phyloP scores from a whole-genome alignment of 306 rosid genomes.

The Alnus glutinosa region DNA sequence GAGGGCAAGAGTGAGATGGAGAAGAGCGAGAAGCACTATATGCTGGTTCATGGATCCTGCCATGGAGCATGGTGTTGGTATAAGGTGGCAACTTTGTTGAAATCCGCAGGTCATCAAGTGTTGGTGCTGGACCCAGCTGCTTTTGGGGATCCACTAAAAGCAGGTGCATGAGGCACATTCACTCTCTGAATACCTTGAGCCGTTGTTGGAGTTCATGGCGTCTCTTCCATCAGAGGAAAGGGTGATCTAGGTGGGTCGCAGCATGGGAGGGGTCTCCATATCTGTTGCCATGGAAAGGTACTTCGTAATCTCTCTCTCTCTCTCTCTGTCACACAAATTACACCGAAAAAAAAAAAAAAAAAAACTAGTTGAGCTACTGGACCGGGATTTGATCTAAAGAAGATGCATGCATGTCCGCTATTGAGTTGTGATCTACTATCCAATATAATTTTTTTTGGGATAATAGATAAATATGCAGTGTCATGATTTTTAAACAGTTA shows the following conservation, averaged over 20 bases:
- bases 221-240: slow-evolving; percentile 35
- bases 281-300: slow-evolving; percentile 59
- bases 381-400: too few relatives aligned
- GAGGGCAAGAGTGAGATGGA: slow-evolving; percentile 8
- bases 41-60: slow-evolving; percentile 57
- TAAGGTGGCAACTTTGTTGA: slow-evolving; percentile 36
- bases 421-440: too few relatives aligned
- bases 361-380: too few relatives aligned
- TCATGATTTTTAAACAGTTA: too few relatives aligned
- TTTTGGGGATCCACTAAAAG: slow-evolving; percentile 52
- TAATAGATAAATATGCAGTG: too few relatives aligned
- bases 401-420: too few relatives aligned
- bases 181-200: slow-evolving; percentile 41
- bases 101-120: slow-evolving; percentile 45
- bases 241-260: slow-evolving; percentile 60
- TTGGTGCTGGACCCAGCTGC: slow-evolving; percentile 58
- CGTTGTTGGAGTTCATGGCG: slow-evolving; percentile 40
- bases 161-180: slow-evolving; percentile 35
- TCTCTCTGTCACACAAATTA: neutral
- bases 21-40: slow-evolving; percentile 35
- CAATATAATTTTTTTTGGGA: too few relatives aligned
- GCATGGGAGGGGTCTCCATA: slow-evolving; percentile 43
- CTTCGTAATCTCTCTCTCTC: neutral
- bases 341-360: too few relatives aligned
- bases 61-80: slow-evolving; percentile 80